phyloP scores from a whole-genome alignment of 2,329 filamentous ascomycete species.

The Aureobasidium sp. region DNA sequence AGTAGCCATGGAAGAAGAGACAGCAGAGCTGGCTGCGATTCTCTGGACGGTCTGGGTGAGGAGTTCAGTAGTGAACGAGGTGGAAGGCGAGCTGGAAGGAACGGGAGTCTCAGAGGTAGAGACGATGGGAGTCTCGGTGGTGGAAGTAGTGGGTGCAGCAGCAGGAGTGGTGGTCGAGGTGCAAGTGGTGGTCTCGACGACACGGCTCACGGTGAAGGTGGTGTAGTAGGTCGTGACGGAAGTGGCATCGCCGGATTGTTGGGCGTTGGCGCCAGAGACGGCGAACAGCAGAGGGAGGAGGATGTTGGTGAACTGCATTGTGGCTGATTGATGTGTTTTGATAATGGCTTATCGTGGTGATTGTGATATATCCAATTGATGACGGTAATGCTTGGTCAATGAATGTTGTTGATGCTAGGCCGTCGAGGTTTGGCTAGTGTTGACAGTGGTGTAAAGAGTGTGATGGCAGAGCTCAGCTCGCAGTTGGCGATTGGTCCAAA shows the following conservation, averaged over 20 bases:
- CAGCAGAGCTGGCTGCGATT: background rate
- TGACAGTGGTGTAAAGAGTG: slow-evolving; percentile 4
- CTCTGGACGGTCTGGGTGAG: background rate
- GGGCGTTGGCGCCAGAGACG: slow-evolving; percentile 8
- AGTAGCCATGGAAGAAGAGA: background rate
- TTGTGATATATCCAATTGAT: background rate
- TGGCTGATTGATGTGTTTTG: slow-evolving; percentile 4
- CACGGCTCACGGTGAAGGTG: slow-evolving; percentile 16
- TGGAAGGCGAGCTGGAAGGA: background rate
- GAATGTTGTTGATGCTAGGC: slow-evolving; percentile 4
- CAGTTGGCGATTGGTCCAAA: background rate
- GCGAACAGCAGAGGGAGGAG: slow-evolving; percentile 17
- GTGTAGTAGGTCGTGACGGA: slow-evolving; percentile 17
- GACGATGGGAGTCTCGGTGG: background rate
- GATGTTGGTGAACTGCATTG: slow-evolving; percentile 17
- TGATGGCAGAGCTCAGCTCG: slow-evolving; percentile 14
- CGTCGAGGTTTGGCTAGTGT: slow-evolving; percentile 5
- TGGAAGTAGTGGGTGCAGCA: background rate
- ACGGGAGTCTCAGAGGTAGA: background rate
- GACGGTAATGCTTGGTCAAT: slow-evolving; percentile 11
- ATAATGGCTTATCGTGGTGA: background rate
- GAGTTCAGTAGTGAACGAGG: background rate
- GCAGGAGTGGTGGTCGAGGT: slow-evolving; percentile 11
- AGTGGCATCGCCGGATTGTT: slow-evolving; percentile 6
- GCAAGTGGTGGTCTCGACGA: slow-evolving; percentile 13